phyloP scores from a whole-genome alignment of 148 eudicot genomes.

The Dianthus caryophyllus region DNA sequence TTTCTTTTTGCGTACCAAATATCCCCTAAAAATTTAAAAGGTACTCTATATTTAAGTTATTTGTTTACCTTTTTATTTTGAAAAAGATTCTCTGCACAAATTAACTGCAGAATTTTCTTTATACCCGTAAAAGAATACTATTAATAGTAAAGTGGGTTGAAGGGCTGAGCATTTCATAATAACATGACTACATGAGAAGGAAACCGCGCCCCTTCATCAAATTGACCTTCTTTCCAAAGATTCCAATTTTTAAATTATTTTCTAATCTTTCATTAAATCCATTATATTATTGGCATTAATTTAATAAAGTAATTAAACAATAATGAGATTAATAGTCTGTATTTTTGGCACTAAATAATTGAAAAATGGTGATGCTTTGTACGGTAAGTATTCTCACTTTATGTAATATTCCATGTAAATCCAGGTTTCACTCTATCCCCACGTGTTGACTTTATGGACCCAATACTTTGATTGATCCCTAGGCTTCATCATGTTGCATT shows the following conservation, averaged over 20 bases:
- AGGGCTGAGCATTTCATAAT: no score
- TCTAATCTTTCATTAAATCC: background rate
- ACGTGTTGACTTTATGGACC: slow-evolving; percentile 9
- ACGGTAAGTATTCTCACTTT: background rate
- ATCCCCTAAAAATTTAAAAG: no score
- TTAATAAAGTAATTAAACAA: no score
- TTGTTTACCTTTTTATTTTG: no score
- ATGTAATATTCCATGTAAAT: background rate
- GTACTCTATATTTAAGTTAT: no score
- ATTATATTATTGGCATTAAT: no score
- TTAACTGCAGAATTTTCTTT: no score
- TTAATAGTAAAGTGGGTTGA: background rate
- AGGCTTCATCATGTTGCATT: slow-evolving; percentile 1
- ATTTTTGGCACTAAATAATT: no score
- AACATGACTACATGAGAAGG: slow-evolving; percentile 21
- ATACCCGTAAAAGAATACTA: background rate
- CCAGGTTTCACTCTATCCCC: slow-evolving; percentile 11
- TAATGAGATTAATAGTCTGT: no score
- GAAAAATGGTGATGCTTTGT: background rate
- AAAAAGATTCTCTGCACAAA: no score
- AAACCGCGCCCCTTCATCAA: slow-evolving; percentile 19
- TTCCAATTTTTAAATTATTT: background rate
- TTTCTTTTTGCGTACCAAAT: no score
- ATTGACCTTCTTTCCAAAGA: slow-evolving; percentile 19
- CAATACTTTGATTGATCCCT: slow-evolving; percentile 1